A percentile compares a stretch with the other conserved stretches of the same genome.
Conservation (phyloP, 2,329 filamentous ascomycete species). For the Elsinoe arachidis region DNA sequence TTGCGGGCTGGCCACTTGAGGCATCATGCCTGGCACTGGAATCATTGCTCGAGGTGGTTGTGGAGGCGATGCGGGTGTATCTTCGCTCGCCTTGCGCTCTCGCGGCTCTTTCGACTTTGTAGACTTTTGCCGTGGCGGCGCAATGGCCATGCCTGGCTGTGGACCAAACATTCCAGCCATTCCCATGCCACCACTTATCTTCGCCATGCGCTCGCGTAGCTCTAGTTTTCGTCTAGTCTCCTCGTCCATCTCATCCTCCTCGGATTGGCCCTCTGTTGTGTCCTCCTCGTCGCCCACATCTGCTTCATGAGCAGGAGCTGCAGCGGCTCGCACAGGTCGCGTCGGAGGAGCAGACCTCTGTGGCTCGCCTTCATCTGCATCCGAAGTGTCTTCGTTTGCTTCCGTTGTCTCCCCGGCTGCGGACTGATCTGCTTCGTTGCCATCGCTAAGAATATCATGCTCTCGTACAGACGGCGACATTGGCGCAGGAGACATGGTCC, state of each 20-base stretch:
- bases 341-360: conserved; percentile 20
- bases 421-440: conserved; percentile 58
- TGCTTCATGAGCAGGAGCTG: conserved; percentile 34
- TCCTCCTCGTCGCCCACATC: conserved; percentile 44
- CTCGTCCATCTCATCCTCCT: conserved; percentile 77
- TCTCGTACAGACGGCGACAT: conserved; percentile 24
- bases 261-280: conserved; percentile 39
- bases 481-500: neutral
- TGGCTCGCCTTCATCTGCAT: conserved; percentile 61
- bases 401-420: conserved; percentile 54
- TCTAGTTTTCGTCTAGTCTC: conserved; percentile 80
- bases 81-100: conserved; percentile 31
- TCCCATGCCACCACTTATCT: conserved; percentile 96
- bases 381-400: conserved; percentile 53
- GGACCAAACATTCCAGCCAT: conserved; percentile 90
- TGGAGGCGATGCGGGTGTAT: conserved; percentile 21
- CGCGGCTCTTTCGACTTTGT: conserved; percentile 23
- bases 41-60: conserved; percentile 46
- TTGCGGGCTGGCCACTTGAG: conserved; percentile 44
- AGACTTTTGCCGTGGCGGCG: conserved; percentile 44
- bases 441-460: conserved; percentile 50
- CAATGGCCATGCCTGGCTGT: conserved; percentile 57
- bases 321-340: conserved; percentile 32
- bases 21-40: conserved; percentile 56
- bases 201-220: conserved; percentile 89